Percentiles rank a stretch among this genome's conserved stretches.
Evolutionary conservation across 305 asterid genomes (phyloP).

Genomic region (Fraxinus ornus): DNA sequence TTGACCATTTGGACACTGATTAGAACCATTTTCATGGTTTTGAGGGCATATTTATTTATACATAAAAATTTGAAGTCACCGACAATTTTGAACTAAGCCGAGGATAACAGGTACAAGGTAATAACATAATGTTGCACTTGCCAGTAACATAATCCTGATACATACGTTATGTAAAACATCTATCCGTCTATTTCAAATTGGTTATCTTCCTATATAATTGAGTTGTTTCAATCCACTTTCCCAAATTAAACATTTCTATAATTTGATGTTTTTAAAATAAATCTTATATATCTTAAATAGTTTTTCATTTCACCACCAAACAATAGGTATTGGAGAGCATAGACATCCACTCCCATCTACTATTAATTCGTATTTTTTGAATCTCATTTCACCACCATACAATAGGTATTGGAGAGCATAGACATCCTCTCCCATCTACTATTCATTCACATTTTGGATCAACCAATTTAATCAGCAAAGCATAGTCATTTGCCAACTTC

Average conservation of each 20-base stretch:
- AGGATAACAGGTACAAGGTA: background rate
- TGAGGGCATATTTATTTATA: background rate
- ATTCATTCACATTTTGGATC: background rate
- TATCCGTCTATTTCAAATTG: background rate
- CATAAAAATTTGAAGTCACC: background rate
- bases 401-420: too few species aligned
- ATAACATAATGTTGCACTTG: background rate
- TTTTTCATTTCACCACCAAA: background rate
- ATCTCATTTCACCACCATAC: too few species aligned
- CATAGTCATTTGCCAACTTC: too few species aligned
- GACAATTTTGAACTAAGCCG: background rate
- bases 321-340: background rate
- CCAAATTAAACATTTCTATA: background rate
- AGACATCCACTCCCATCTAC: background rate
- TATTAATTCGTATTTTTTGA: background rate
- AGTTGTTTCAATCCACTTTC: background rate
- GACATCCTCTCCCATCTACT: too few species aligned
- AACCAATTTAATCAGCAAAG: background rate
- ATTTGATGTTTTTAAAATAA: background rate
- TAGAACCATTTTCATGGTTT: background rate
- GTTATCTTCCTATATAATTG: background rate
- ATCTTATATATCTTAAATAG: background rate
- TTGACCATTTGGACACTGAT: background rate
- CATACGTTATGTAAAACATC: background rate
- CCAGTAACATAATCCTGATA: background rate